A percentile compares a stretch with the other conserved stretches of the same genome.
Conservation (phyloP, 2,329 filamentous ascomycete species). For the Colletotrichum orchidophilum region DNA sequence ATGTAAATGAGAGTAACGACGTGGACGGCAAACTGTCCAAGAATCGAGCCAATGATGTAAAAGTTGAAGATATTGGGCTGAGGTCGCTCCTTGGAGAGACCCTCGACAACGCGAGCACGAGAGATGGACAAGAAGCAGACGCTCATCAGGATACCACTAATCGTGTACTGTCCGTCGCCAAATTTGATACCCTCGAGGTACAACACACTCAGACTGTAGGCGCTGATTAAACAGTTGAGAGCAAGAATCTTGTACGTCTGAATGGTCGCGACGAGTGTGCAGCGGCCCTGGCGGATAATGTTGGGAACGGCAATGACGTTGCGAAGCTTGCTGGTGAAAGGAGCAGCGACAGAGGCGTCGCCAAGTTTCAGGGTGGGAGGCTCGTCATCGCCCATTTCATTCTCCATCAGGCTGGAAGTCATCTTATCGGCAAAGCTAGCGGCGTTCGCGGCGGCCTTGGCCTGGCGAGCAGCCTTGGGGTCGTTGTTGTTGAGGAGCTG, state of each 20-base stretch:
- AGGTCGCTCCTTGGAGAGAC: slow-evolving; percentile 93
- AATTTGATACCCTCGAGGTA: slow-evolving; percentile 99
- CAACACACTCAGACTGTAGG: slow-evolving; percentile 94
- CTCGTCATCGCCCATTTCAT: slow-evolving; percentile 86
- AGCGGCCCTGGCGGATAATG: slow-evolving; percentile 96
- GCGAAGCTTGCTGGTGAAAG: slow-evolving; percentile 96
- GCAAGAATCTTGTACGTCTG: slow-evolving; percentile 99
- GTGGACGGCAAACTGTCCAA: slow-evolving; percentile 96
- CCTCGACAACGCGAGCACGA: slow-evolving; percentile 94
- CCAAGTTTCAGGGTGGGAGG: slow-evolving; percentile 96
- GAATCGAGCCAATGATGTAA: slow-evolving; percentile 97
- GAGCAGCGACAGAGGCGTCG: slow-evolving; percentile 95
- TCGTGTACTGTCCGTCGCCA: slow-evolving; percentile 96
- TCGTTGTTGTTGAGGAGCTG: slow-evolving; percentile 61
- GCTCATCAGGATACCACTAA: slow-evolving; percentile 99
- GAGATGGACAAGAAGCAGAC: slow-evolving; percentile 99
- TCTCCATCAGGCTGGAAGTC: slow-evolving; percentile 87
- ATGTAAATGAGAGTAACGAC: slow-evolving; percentile 95
- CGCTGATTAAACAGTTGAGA: slow-evolving; percentile 96
- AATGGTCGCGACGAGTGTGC: slow-evolving; percentile 96
- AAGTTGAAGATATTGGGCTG: slow-evolving; percentile 99
- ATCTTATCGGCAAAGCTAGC: slow-evolving; percentile 86
- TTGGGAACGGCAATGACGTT: slow-evolving; percentile 98
- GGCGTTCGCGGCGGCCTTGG: slow-evolving; percentile 76
- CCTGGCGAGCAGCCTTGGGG: slow-evolving; percentile 66